Evolutionary conservation across 164 flowering plant species (phyloP), one percentile per base, ranked within the genome.

Genomic region (Chloranthus sessilifolius): DNA sequence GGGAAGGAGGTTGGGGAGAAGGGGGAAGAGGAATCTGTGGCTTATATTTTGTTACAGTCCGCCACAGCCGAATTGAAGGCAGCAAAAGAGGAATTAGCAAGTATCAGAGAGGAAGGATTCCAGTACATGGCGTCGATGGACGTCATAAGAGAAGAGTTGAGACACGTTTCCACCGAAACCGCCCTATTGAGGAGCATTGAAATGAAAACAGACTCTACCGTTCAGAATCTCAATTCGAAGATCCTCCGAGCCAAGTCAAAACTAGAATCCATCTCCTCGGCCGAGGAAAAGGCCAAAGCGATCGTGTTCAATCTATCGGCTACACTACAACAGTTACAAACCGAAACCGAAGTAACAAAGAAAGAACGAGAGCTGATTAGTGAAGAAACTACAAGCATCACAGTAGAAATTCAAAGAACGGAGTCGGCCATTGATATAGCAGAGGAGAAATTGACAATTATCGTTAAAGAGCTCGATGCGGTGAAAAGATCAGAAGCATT

Each of bases 121-220:
- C 79, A 73, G 66, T 70, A 72, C 61, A 92, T 83, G 96, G 48
- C 80, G 3, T 80, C 91, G 8, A 85, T 92, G 95, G 96, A 92
- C 63, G 23, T 74, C 11, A 68, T 84, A 35, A 72, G 96, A 62
- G 58, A 61, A 8, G 95, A 92, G 66, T 61, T 82, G 56, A 75
- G 29, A 49, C 76, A 63, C 24, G 74, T 78, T 1, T 27, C 37
- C 0, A 63, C 66, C 47, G 89, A 86, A 69, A 71, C 55, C 6
- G 57, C 71, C 1, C 62, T 60, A 15, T 52, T 68, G n/a, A 65
- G 62, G 68, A 74, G 58, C 30, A 21, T 43, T n/a, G 83, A 76
- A 48, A 66, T 66, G 21, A 75, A 76, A 50, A 14, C 72, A 14
- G 89, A 88, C 24, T 30, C 53, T n/a, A 53, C 47, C 0, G 67